Evolutionary conservation across 768 basidiomycete species (phyloP).

Genomic region (Daedaleopsis sinensis): DNA sequence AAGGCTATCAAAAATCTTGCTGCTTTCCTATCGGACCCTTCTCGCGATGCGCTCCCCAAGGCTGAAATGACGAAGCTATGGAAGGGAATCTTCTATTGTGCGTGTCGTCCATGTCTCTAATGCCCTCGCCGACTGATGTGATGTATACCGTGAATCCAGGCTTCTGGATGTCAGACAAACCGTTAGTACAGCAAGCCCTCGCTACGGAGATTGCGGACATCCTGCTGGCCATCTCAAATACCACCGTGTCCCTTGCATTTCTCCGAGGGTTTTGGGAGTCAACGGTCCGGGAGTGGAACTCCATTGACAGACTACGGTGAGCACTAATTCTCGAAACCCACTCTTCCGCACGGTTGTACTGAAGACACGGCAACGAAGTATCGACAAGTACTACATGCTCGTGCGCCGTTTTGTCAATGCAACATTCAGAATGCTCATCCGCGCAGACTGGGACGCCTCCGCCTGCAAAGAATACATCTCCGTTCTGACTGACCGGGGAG

Average conservation of each 20-base stretch:
- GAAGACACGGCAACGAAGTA: conserved; percentile 45
- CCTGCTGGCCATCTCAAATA: conserved; percentile 64
- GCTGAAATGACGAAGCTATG: conserved; percentile 89
- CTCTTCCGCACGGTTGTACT: neutral
- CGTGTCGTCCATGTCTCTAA: conserved; percentile 25
- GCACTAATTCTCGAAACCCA: conserved; percentile 22
- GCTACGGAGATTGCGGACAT: conserved; percentile 86
- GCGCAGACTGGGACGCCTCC: conserved; percentile 64
- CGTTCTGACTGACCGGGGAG: conserved; percentile 67
- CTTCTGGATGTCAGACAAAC: conserved; percentile 99
- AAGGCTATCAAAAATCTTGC: conserved; percentile 83
- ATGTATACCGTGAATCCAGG: conserved; percentile 52
- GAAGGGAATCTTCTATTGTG: conserved; percentile 98
- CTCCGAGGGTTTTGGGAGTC: conserved; percentile 90
- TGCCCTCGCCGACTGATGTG: neutral
- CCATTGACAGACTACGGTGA: conserved; percentile 88
- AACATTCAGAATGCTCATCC: conserved; percentile 77
- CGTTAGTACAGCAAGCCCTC: conserved; percentile 90
- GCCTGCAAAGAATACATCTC: conserved; percentile 63
- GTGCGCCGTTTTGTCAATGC: conserved; percentile 87
- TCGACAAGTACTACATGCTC: conserved; percentile 98
- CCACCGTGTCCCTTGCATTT: conserved; percentile 68
- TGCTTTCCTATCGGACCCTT: conserved; percentile 73
- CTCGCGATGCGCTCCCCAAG: conserved; percentile 60
- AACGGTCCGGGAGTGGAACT: conserved; percentile 90